Evolutionary conservation across 768 basidiomycete species (phyloP), one percentile per base, ranked within the genome.

Genomic region (Pholiota molesta): DNA sequence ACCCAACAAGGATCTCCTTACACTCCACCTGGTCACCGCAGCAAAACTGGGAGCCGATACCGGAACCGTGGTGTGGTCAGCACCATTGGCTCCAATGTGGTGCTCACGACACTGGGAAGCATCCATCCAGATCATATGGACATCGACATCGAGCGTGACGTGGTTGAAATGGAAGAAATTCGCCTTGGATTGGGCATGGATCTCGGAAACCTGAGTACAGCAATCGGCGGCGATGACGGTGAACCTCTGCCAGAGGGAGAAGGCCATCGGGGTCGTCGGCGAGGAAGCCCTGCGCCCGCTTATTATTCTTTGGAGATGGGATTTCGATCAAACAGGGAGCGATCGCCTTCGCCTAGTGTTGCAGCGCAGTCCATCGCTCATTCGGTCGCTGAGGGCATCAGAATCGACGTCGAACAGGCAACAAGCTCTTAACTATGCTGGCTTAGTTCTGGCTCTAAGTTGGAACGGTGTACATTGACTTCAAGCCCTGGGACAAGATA

Each of bases 41-140:
- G 70, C 65, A 85, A 83, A 69, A 70, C 69, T 11, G 71, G 72
- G 9, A 74, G 75, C 40, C 71, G 75, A 21, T 79, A 76, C 60
- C 73, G 78, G 40, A 78, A 72, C 54, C 78, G 79, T 6, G 84
- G 82, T 16, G 72, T 80, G 9, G 77, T 80, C 31, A 84, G 84
- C 49, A 81, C 80, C n/a, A 79, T 84, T 52, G 80, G 84, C 66
- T 87, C 87, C 16, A 86, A 86, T 57, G 78, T 89, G 51, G 80
- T 88, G 64, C 76, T 89, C 54, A 88, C 86, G 44, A 88, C 87
- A 2, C 75, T 89, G 23, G 87, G 87, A 37, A 88, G 81, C 66
- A 83, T 87, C 37, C 81, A 77, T 53, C 79, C 81, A 13, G 83
- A 84, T 59, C 77, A 79, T 56, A 72, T 80, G 65, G 82, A 84